Base-by-base conservation (phyloP, 768 basidiomycete genomes). In the Kwoniella dejecticola region DNA sequence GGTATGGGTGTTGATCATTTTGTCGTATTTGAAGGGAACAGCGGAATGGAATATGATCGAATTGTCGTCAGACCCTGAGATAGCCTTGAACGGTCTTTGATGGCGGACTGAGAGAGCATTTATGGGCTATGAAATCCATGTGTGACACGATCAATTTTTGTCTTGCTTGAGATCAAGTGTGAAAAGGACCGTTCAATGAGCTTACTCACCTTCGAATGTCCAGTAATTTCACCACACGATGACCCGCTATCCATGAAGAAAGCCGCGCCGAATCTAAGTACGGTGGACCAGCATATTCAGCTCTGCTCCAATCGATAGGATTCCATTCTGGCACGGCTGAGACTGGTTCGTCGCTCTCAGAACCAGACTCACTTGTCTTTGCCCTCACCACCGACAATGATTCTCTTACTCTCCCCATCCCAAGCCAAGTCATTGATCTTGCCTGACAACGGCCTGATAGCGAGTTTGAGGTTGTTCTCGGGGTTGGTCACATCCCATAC, bases 331-430 rank as follows among this genome's bases (percentile, higher is more conserved):
- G n/a, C n/a, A n/a, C n/a, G n/a, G n/a, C n/a, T n/a, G n/a, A n/a
- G n/a, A n/a, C n/a, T n/a, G n/a, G n/a, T n/a, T n/a, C n/a, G n/a
- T n/a, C n/a, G n/a, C n/a, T n/a, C n/a, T n/a, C n/a, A 44, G 5
- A 2, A 45, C 8, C 17, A 29, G 13, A 63, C 76, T 60, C 55
- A 92, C 91, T 89, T 91, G 71, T 93, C 94, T 61, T 87, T 84
- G 33, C 93, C 93, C 66, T 95, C 91, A 54, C 95, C 95, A 12
- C 90, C 94, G 6, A 88, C 90, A 49, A 97, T 89, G 59, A 98
- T 89, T n/a, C 95, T 85, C 77, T 96, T 95, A 74, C 89, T 91
- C 78, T 97, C 95, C 1, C 89, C 89, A 72, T 97, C 95, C 95
- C 95, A 98, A 11, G 88, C 88, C 21, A 98, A 84, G 79, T 97